Evolutionary conservation across 1,284 basidiomycete genomes (phyloP).

Genomic region (Fomes fomentarius): DNA sequence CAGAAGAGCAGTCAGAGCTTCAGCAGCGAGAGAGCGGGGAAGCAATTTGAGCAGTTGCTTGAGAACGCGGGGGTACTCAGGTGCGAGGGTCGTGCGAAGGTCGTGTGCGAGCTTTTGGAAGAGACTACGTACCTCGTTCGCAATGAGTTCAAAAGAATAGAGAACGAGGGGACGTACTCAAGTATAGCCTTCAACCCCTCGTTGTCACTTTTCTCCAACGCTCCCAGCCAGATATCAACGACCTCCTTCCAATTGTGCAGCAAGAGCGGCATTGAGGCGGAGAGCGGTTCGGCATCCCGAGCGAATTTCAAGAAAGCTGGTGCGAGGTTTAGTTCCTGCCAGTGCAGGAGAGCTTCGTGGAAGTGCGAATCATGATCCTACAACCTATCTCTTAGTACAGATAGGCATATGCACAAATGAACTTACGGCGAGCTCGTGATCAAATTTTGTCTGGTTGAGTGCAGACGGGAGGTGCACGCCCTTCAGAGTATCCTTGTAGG

Average conservation of each 20-base stretch:
- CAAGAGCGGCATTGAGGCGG: conserved; percentile 79
- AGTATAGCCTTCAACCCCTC: conserved; percentile 70
- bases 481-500: conserved; percentile 67
- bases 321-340: conserved; percentile 81
- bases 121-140: conserved; percentile 48
- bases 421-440: conserved; percentile 62
- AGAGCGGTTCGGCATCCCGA: conserved; percentile 59
- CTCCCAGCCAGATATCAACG: conserved; percentile 60
- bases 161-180: conserved; percentile 53
- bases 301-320: conserved; percentile 77
- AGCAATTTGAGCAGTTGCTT: conserved; percentile 60
- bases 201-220: conserved; percentile 61
- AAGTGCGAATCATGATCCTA: conserved; percentile 79
- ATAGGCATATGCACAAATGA: background rate
- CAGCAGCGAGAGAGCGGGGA: conserved; percentile 55
- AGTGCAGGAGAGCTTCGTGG: conserved; percentile 66
- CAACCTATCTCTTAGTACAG: background rate
- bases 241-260: conserved; percentile 80
- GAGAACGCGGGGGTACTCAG: conserved; percentile 59
- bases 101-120: conserved; percentile 78
- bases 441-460: conserved; percentile 57
- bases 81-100: conserved; percentile 68
- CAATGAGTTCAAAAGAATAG: conserved; percentile 8
- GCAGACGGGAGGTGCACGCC: conserved; percentile 73
- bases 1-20: conserved; percentile 65